Conservation (phyloP, 2,329 filamentous ascomycete genomes). For the Pseudopithomyces maydicus region DNA sequence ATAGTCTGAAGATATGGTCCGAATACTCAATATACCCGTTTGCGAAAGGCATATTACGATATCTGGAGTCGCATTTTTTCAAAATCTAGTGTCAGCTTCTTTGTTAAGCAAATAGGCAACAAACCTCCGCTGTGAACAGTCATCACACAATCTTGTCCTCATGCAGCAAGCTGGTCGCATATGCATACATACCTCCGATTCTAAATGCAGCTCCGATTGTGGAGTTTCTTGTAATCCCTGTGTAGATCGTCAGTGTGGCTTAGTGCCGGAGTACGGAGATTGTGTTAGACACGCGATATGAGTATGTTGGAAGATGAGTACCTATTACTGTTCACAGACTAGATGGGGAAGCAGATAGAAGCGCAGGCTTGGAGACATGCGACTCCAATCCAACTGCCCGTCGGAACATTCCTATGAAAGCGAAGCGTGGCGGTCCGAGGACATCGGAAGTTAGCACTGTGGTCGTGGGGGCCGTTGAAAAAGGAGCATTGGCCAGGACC, state of each 20-base stretch:
- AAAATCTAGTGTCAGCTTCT: no score
- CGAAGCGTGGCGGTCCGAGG: no score
- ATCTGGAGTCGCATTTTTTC: not conserved
- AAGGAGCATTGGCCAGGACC: no score
- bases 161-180: not conserved
- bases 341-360: not conserved
- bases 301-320: not conserved
- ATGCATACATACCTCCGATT: not conserved
- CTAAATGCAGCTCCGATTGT: not conserved
- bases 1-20: not conserved
- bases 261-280: slow-evolving; percentile 3
- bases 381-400: no score
- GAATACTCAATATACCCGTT: not conserved
- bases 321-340: not conserved
- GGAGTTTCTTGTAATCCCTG: not conserved
- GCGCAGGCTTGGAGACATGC: no score
- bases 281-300: not conserved
- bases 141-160: not conserved
- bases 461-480: no score
- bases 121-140: not conserved
- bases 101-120: not conserved
- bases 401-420: no score
- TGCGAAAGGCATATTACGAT: not conserved
- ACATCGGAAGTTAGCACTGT: no score
- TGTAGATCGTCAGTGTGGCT: not conserved